These are phyloP conservation scores for Bombardia bombarda DNA, from an alignment of 495 filamentous ascomycete genomes.

Conservation along the genomic window DNA sequence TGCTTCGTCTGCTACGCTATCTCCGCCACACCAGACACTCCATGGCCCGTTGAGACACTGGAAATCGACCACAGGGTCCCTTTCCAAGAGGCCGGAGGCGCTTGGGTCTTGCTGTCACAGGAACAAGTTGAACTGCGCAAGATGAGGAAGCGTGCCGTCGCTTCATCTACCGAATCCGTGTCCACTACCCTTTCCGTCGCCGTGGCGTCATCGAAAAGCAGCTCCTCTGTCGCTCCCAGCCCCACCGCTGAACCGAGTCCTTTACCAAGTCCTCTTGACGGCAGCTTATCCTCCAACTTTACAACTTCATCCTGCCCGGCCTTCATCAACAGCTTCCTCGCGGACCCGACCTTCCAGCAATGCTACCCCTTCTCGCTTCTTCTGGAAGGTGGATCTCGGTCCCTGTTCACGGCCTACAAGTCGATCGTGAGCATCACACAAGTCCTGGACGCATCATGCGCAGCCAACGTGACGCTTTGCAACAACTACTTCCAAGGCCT, in stretches of 20 bases:
- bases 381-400: conserved; percentile 51
- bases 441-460: conserved; percentile 65
- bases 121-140: conserved; percentile 20
- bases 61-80: conserved; percentile 29
- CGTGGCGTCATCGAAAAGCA: conserved; percentile 14
- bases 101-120: conserved; percentile 32
- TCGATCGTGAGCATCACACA: conserved; percentile 58
- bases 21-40: conserved; percentile 18
- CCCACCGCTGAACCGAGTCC: conserved; percentile 28
- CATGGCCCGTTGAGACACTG: conserved; percentile 24
- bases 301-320: conserved; percentile 49
- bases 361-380: conserved; percentile 73
- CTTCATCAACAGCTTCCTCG: conserved; percentile 63
- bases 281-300: conserved; percentile 61
- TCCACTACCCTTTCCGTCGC: conserved; percentile 29
- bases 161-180: conserved; percentile 12
- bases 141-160: conserved; percentile 8
- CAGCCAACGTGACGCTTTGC: conserved; percentile 52
- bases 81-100: conserved; percentile 20
- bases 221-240: not conserved
- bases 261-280: conserved; percentile 67
- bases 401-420: conserved; percentile 67
- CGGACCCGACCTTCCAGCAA: conserved; percentile 50
- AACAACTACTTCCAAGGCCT: conserved; percentile 47
- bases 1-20: conserved; percentile 21